Percentiles rank a stretch among this genome's conserved stretches.
phyloP scores from a whole-genome alignment of 1,284 basidiomycete species.

The Thelephora terrestris region DNA sequence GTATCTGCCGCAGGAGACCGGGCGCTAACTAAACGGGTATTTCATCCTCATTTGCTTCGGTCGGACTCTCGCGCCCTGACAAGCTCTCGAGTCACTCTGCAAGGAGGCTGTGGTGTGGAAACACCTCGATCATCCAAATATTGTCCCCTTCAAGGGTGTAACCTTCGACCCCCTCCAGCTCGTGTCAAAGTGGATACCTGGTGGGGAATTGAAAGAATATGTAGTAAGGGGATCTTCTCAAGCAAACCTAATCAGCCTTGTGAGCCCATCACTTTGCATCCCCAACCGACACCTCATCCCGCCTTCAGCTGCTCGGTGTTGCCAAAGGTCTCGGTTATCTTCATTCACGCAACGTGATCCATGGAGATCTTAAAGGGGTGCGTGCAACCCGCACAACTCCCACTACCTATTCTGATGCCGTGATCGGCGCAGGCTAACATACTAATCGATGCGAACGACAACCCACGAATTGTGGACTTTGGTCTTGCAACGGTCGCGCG shows the following conservation, averaged over 20 bases:
- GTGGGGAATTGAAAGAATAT: neutral
- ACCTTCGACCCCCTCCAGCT: neutral
- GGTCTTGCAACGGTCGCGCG: neutral
- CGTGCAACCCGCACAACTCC: neutral
- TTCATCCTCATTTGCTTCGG: neutral
- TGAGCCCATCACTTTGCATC: neutral
- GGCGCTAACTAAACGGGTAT: neutral
- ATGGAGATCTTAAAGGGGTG: too few species aligned
- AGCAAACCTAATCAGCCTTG: neutral
- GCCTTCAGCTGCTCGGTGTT: constrained; percentile 5
- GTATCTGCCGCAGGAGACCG: neutral
- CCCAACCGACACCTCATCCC: neutral
- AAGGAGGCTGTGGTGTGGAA: constrained; percentile 4
- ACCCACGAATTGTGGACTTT: constrained; percentile 5
- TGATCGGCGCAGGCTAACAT: constrained; percentile 3
- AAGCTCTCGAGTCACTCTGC: neutral
- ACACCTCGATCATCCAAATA: constrained; percentile 1
- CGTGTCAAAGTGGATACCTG: neutral
- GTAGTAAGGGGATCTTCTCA: neutral
- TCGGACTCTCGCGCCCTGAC: neutral
- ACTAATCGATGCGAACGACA: constrained; percentile 3
- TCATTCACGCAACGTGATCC: too few species aligned
- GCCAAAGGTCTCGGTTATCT: too few species aligned
- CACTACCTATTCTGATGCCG: neutral
- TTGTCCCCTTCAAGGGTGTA: constrained; percentile 3